A percentile compares a stretch with the other conserved stretches of the same genome.
These are phyloP conservation scores for Phytophthora hybrid DNA, from an alignment of 352 stramenopile genomes.

Conservation along the genomic window DNA sequence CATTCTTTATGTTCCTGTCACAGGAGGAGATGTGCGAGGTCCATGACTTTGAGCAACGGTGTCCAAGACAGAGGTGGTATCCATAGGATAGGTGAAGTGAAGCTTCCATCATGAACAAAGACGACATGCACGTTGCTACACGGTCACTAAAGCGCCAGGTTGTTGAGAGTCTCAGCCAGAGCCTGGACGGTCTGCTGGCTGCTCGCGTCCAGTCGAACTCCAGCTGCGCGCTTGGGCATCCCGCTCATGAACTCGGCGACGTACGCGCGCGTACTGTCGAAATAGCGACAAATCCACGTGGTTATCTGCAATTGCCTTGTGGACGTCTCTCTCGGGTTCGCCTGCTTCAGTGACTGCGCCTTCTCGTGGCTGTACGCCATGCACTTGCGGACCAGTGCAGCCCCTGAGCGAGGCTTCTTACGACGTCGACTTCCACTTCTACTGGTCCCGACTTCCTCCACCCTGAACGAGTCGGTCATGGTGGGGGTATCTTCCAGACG, in stretches of 20 bases:
- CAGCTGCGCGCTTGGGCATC: slow-evolving; percentile 24
- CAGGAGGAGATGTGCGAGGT: too few relatives aligned
- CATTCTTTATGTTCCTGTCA: too few relatives aligned
- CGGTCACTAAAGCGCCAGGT: slow-evolving; percentile 8
- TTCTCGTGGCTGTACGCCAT: slow-evolving; percentile 42
- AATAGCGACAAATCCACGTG: slow-evolving; percentile 37
- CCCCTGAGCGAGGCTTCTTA: slow-evolving; percentile 43
- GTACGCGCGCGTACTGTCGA: slow-evolving; percentile 35
- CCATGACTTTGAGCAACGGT: too few relatives aligned
- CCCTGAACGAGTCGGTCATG: background rate
- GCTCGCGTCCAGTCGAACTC: slow-evolving; percentile 27
- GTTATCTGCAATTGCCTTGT: slow-evolving; percentile 17
- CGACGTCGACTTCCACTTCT: slow-evolving; percentile 28
- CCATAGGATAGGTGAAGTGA: too few relatives aligned
- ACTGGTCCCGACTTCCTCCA: slow-evolving; percentile 10
- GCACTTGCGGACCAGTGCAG: slow-evolving; percentile 56
- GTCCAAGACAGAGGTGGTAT: too few relatives aligned
- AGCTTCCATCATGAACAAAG: too few relatives aligned
- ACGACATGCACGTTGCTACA: background rate
- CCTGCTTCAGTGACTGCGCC: slow-evolving; percentile 27
- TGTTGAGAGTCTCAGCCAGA: slow-evolving; percentile 38
- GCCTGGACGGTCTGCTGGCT: slow-evolving; percentile 36
- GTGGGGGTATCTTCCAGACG: background rate
- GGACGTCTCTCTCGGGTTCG: slow-evolving; percentile 12
- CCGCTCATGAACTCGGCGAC: slow-evolving; percentile 34